Percentiles rank a stretch among this genome's conserved stretches.
Conservation (phyloP, 352 stramenopile genomes). For the Pythium oligandrum region DNA sequence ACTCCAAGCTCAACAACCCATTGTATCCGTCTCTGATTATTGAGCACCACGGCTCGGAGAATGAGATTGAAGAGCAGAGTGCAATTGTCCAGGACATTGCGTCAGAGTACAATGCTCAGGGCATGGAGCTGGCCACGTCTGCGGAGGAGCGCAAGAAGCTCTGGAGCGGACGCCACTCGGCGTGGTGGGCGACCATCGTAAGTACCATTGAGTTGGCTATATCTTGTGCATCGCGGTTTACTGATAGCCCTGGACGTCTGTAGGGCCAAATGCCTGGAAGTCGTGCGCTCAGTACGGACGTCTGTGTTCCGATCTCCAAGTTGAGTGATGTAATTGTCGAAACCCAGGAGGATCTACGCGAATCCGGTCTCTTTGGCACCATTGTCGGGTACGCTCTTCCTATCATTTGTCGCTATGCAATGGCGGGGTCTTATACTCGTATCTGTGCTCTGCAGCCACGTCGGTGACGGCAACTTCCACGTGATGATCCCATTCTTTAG, state of each 20-base stretch:
- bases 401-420: neutral
- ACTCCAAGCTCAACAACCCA: slow-evolving; percentile 74
- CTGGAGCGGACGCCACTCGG: slow-evolving; percentile 77
- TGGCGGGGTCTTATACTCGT: too few species aligned
- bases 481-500: slow-evolving; percentile 92
- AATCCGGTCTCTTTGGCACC: slow-evolving; percentile 85
- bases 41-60: slow-evolving; percentile 87
- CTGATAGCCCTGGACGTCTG: neutral
- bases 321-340: slow-evolving; percentile 92
- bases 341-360: slow-evolving; percentile 89
- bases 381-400: slow-evolving; percentile 74
- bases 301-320: slow-evolving; percentile 94
- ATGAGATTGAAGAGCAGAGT: slow-evolving; percentile 87
- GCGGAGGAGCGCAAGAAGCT: slow-evolving; percentile 79
- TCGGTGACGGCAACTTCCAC: slow-evolving; percentile 98
- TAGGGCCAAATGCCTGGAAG: slow-evolving; percentile 78
- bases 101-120: slow-evolving; percentile 74
- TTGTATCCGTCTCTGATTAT: slow-evolving; percentile 92
- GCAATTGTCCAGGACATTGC: slow-evolving; percentile 80
- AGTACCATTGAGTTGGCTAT: slow-evolving; percentile 4
- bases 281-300: slow-evolving; percentile 91
- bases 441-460: slow-evolving; percentile 32
- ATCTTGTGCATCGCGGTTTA: neutral
- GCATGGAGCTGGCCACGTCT: slow-evolving; percentile 74
- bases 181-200: slow-evolving; percentile 85